Evolutionary conservation across 1,139 yeast species (phyloP).

Genomic region (Suhomyces panamericanus): DNA sequence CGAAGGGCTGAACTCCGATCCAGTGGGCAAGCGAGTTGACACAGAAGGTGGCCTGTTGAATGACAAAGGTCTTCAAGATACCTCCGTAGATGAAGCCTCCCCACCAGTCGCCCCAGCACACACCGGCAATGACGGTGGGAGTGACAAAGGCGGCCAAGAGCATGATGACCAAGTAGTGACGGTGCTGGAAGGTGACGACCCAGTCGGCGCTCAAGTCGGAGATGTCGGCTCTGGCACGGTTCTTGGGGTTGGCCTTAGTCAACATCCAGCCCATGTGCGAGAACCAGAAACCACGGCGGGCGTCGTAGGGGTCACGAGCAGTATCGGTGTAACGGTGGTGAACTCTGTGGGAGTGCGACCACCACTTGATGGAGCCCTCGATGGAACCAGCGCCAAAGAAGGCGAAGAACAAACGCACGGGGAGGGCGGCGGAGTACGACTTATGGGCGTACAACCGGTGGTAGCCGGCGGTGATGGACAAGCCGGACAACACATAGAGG

Average conservation of each 20-base stretch:
- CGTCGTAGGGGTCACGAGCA: conserved; percentile 94
- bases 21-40: conserved; percentile 98
- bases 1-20: conserved; percentile 98
- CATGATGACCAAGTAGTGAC: conserved; percentile 78
- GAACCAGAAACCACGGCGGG: conserved; percentile 92
- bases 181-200: conserved; percentile 90
- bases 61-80: conserved; percentile 73
- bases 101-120: conserved; percentile 82
- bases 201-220: conserved; percentile 88
- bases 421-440: conserved; percentile 73
- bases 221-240: conserved; percentile 94
- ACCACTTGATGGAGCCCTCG: conserved; percentile 98
- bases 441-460: conserved; percentile 90
- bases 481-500: conserved; percentile 71
- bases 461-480: conserved; percentile 95
- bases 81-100: conserved; percentile 96
- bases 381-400: conserved; percentile 92
- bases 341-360: conserved; percentile 96
- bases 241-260: conserved; percentile 87
- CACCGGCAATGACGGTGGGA: conserved; percentile 78
- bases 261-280: conserved; percentile 99
- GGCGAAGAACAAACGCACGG: conserved; percentile 72
- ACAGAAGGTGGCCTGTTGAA: conserved; percentile 98
- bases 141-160: conserved; percentile 63
- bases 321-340: conserved; percentile 99